These are phyloP conservation scores for Boletus rex-veris DNA, from an alignment of 768 basidiomycete genomes.

Conservation along the genomic window DNA sequence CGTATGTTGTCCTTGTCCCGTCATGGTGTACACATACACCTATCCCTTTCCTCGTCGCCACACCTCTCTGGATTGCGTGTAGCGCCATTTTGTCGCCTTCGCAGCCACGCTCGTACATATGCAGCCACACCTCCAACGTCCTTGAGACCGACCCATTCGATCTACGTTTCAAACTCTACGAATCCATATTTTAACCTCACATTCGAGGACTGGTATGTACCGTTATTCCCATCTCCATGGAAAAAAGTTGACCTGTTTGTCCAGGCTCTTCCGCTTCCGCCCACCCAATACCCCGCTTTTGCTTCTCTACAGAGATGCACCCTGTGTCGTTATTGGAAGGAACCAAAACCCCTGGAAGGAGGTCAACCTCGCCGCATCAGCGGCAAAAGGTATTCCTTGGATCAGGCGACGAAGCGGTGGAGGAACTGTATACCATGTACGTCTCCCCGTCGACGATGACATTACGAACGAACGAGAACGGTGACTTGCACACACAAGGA, in stretches of 20 bases:
- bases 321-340: slow-evolving; percentile 90
- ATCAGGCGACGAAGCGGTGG: slow-evolving; percentile 88
- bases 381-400: slow-evolving; percentile 58
- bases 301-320: slow-evolving; percentile 81
- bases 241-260: slow-evolving; percentile 15
- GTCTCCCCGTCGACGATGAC: slow-evolving; percentile 23
- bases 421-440: slow-evolving; percentile 93
- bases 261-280: slow-evolving; percentile 79
- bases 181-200: slow-evolving; percentile 89
- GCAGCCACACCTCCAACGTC: slow-evolving; percentile 13
- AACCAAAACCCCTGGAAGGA: slow-evolving; percentile 99
- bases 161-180: slow-evolving; percentile 72
- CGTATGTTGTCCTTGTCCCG: slow-evolving; percentile 29
- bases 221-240: slow-evolving; percentile 24
- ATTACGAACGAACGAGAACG: neutral
- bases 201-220: slow-evolving; percentile 80
- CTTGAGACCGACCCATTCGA: slow-evolving; percentile 42
- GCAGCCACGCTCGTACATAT: slow-evolving; percentile 9
- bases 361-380: slow-evolving; percentile 67
- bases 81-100: neutral
- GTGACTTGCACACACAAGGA: slow-evolving; percentile 51
- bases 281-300: slow-evolving; percentile 65
- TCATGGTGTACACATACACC: slow-evolving; percentile 30
- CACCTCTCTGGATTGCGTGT: neutral
- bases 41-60: neutral